Conservation (phyloP, 345 rosid genomes). For the Odontarrhena argentea region DNA sequence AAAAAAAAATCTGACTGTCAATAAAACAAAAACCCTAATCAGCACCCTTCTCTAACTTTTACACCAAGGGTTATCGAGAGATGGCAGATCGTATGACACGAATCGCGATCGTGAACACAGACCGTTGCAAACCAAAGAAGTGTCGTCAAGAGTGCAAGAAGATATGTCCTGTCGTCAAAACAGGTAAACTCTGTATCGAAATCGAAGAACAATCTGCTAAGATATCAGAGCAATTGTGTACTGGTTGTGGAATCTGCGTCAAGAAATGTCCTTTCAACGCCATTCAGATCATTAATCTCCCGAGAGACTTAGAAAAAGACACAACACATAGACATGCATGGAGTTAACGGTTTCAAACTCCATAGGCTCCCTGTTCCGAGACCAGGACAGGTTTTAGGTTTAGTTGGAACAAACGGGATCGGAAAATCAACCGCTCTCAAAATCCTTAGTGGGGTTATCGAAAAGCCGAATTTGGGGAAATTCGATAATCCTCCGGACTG, state of each 20-base stretch:
- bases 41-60: too few relatives aligned
- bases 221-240: slow-evolving; percentile 84
- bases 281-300: slow-evolving; percentile 49
- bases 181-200: slow-evolving; percentile 87
- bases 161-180: slow-evolving; percentile 88
- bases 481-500: slow-evolving; percentile 87
- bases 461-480: slow-evolving; percentile 76
- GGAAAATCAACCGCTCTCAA: slow-evolving; percentile 89
- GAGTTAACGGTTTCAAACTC: slow-evolving; percentile 74
- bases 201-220: slow-evolving; percentile 66
- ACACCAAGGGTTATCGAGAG: neutral
- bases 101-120: slow-evolving; percentile 76
- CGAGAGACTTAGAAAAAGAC: slow-evolving; percentile 60
- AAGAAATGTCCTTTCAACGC: slow-evolving; percentile 94
- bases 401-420: slow-evolving; percentile 89
- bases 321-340: slow-evolving; percentile 90
- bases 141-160: slow-evolving; percentile 88
- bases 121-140: slow-evolving; percentile 83
- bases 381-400: slow-evolving; percentile 90
- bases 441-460: slow-evolving; percentile 73
- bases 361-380: slow-evolving; percentile 90
- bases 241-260: slow-evolving; percentile 84
- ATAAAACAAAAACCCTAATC: too few relatives aligned
- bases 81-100: slow-evolving; percentile 83
- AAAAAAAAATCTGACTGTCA: too few relatives aligned